phyloP scores from a whole-genome alignment of 495 filamentous ascomycete species.

The Hypoxylon subgilvum region DNA sequence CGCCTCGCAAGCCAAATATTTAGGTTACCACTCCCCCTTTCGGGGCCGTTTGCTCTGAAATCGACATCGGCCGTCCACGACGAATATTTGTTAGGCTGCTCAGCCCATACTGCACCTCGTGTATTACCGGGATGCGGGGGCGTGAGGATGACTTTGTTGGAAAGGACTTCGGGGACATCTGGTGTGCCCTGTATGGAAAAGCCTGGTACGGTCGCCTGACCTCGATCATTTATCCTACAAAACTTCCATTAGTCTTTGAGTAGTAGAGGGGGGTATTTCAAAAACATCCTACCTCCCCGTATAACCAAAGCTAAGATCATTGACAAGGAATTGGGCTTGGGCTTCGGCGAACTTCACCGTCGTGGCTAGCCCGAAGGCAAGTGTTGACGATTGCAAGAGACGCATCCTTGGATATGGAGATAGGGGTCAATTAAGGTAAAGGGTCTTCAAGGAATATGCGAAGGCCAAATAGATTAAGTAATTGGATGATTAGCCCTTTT shows the following conservation, averaged over 20 bases:
- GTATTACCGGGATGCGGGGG: slow-evolving; percentile 86
- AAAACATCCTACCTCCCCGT: slow-evolving; percentile 60
- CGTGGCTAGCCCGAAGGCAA: slow-evolving; percentile 58
- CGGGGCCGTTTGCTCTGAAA: slow-evolving; percentile 85
- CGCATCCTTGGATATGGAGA: slow-evolving; percentile 45
- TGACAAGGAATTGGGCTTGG: slow-evolving; percentile 63
- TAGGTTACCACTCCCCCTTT: slow-evolving; percentile 85
- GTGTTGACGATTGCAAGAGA: slow-evolving; percentile 43
- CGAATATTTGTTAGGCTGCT: slow-evolving; percentile 63
- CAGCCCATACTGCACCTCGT: slow-evolving; percentile 81
- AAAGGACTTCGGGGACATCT: slow-evolving; percentile 74
- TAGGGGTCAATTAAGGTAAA: slow-evolving; percentile 6
- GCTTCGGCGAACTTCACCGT: slow-evolving; percentile 55
- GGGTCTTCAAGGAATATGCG: not conserved
- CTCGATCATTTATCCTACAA: slow-evolving; percentile 49
- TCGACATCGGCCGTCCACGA: slow-evolving; percentile 84
- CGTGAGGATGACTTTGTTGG: slow-evolving; percentile 90
- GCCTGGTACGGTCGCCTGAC: slow-evolving; percentile 46
- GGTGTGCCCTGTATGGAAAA: slow-evolving; percentile 76
- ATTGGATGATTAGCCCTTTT: slow-evolving; percentile 18
- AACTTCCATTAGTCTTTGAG: slow-evolving; percentile 6
- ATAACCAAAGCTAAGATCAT: slow-evolving; percentile 79
- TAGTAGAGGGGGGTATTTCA: slow-evolving; percentile 22
- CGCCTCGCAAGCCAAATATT: slow-evolving; percentile 90
- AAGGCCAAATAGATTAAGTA: slow-evolving; percentile 7